A percentile compares a stretch with the other conserved stretches of the same genome.
phyloP scores from a whole-genome alignment of 257 asterid genomes.

The Salvia rosmarinus region DNA sequence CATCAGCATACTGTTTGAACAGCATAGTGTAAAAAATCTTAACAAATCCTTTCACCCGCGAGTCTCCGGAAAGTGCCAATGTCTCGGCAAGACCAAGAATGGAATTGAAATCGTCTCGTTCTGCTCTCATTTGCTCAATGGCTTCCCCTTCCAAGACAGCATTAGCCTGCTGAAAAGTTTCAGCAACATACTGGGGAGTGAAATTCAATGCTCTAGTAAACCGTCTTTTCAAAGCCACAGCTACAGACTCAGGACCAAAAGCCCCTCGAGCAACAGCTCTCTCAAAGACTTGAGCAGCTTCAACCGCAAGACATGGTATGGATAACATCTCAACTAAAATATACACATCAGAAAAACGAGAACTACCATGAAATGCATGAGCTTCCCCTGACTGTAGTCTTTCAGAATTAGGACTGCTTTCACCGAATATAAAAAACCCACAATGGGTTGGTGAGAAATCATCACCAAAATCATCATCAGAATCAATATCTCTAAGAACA shows the following conservation, averaged over 20 bases:
- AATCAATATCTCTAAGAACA: constrained; percentile 74
- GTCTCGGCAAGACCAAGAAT: constrained; percentile 91
- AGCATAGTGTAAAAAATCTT: constrained; percentile 73
- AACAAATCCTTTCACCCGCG: constrained; percentile 69
- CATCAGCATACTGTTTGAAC: constrained; percentile 85
- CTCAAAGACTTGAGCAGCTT: constrained; percentile 93
- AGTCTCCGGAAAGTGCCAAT: constrained; percentile 73
- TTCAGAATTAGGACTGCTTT: constrained; percentile 57
- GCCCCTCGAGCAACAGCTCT: constrained; percentile 89
- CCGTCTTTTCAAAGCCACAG: constrained; percentile 75
- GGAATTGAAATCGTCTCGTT: constrained; percentile 71
- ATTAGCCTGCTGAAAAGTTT: constrained; percentile 61
- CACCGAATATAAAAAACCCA: constrained; percentile 68
- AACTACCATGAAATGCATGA: constrained; percentile 46
- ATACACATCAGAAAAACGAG: constrained; percentile 75
- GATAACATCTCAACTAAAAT: constrained; percentile 89
- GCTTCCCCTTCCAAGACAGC: constrained; percentile 63
- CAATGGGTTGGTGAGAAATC: constrained; percentile 34
- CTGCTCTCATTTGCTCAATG: constrained; percentile 67
- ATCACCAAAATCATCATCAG: constrained; percentile 58
- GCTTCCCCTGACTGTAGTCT: constrained; percentile 55
- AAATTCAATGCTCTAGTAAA: constrained; percentile 57
- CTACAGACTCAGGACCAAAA: constrained; percentile 69
- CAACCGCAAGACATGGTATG: constrained; percentile 80
- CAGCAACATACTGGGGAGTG: constrained; percentile 66